These are phyloP conservation scores for Globisporangium viniferum DNA, from an alignment of 352 stramenopile species.

Conservation along the genomic window DNA sequence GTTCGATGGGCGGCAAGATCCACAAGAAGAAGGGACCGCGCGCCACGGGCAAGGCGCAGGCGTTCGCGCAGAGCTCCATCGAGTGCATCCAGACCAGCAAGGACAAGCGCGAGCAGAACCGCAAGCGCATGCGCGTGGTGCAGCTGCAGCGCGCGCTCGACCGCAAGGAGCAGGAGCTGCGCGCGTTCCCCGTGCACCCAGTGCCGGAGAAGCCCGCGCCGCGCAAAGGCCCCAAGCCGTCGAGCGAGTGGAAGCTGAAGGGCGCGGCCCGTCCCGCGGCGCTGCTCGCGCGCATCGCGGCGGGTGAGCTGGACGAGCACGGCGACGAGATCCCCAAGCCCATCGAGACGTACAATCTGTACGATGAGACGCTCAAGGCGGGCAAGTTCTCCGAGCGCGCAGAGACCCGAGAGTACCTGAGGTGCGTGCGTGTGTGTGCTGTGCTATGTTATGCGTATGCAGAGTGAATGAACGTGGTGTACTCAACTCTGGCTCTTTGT, in stretches of 20 bases:
- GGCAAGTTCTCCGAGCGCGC: constrained; percentile 53
- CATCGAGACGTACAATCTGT: constrained; percentile 76
- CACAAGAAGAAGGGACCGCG: constrained; percentile 64
- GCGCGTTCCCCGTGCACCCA: constrained; percentile 50
- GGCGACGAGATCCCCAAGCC: constrained; percentile 73
- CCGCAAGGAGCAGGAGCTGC: constrained; percentile 61
- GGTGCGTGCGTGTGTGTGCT: constrained; percentile 23
- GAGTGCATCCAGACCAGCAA: constrained; percentile 55
- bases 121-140: constrained; percentile 74
- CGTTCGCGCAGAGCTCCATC: constrained; percentile 58
- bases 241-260: constrained; percentile 78
- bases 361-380: constrained; percentile 46
- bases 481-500: constrained; percentile 3
- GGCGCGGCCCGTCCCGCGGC: constrained; percentile 66
- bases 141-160: constrained; percentile 77
- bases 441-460: neutral
- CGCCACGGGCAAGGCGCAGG: constrained; percentile 44
- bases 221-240: constrained; percentile 52
- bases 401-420: constrained; percentile 69
- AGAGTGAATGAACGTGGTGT: neutral
- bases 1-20: constrained; percentile 42
- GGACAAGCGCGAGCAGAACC: constrained; percentile 65
- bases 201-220: constrained; percentile 31
- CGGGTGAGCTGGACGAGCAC: constrained; percentile 73
- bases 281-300: constrained; percentile 69